These are phyloP conservation scores for Mallotus japonicus DNA, from an alignment of 441 rosid species.

Conservation along the genomic window DNA sequence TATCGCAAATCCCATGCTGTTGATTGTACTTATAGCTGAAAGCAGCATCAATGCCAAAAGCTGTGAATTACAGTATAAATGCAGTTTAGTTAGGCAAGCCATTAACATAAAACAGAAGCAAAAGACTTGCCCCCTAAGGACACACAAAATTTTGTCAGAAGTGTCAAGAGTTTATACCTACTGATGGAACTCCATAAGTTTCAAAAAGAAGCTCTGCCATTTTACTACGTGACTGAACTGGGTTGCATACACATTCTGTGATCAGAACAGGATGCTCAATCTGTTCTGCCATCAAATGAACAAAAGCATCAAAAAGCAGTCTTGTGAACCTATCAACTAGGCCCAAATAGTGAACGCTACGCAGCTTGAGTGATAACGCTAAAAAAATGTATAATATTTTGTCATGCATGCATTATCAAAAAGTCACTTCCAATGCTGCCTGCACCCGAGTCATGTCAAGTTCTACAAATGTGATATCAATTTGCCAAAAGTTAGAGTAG, in stretches of 20 bases:
- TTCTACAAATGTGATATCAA: background rate
- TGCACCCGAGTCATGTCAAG: background rate
- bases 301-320: constrained; percentile 31
- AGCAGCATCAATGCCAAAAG: constrained; percentile 94
- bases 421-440: background rate
- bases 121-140: background rate
- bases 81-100: constrained; percentile 23
- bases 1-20: constrained; percentile 64
- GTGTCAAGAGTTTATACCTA: constrained; percentile 44
- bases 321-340: constrained; percentile 16
- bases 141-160: background rate
- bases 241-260: constrained; percentile 93
- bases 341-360: constrained; percentile 8
- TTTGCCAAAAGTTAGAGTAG: background rate
- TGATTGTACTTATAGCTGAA: constrained; percentile 92
- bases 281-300: constrained; percentile 61
- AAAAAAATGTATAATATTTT: background rate
- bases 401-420: background rate
- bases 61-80: constrained; percentile 33
- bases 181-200: constrained; percentile 90
- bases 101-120: background rate
- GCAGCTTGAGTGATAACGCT: background rate
- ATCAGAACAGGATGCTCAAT: constrained; percentile 88
- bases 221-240: constrained; percentile 87
- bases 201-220: constrained; percentile 97